Percentiles rank a stretch among this genome's conserved stretches.
These are phyloP conservation scores for Annona cherimola DNA, from an alignment of 164 flowering plant species.

Conservation along the genomic window DNA sequence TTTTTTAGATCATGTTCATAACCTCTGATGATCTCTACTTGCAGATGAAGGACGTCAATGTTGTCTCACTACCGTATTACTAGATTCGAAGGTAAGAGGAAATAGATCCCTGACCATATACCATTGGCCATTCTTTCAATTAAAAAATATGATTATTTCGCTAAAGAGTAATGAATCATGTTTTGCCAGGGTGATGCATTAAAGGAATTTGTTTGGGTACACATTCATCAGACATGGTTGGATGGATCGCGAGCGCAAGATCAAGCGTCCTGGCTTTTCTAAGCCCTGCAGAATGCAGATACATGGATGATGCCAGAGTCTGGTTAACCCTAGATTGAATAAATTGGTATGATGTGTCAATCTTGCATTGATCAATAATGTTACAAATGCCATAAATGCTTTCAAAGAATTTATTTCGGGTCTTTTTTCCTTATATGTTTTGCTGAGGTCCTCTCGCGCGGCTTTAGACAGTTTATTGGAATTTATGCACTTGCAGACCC, in stretches of 20 bases:
- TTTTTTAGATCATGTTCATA: neutral
- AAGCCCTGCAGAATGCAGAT: constrained; percentile 1
- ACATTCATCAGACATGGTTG: constrained; percentile 60
- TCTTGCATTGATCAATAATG: neutral
- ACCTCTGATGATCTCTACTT: constrained; percentile 1
- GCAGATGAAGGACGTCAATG: constrained; percentile 44
- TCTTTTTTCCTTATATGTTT: neutral
- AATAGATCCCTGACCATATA: neutral
- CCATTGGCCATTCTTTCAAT: neutral
- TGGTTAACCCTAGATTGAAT: neutral
- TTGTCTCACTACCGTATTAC: constrained; percentile 33
- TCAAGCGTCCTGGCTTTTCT: constrained; percentile 33
- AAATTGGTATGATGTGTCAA: neutral
- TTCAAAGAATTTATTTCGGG: neutral
- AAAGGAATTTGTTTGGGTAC: constrained; percentile 35
- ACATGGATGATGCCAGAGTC: neutral
- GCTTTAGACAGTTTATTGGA: too few relatives aligned
- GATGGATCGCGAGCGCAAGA: constrained; percentile 30
- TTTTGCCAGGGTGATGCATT: constrained; percentile 19
- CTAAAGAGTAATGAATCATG: neutral
- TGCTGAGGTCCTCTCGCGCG: too few relatives aligned
- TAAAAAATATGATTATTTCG: neutral
- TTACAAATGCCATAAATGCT: neutral
- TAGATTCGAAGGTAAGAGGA: constrained; percentile 37
- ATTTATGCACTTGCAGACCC: too few relatives aligned